These are phyloP conservation scores for Quercus cerris DNA, from an alignment of 306 rosid genomes.

Conservation along the genomic window DNA sequence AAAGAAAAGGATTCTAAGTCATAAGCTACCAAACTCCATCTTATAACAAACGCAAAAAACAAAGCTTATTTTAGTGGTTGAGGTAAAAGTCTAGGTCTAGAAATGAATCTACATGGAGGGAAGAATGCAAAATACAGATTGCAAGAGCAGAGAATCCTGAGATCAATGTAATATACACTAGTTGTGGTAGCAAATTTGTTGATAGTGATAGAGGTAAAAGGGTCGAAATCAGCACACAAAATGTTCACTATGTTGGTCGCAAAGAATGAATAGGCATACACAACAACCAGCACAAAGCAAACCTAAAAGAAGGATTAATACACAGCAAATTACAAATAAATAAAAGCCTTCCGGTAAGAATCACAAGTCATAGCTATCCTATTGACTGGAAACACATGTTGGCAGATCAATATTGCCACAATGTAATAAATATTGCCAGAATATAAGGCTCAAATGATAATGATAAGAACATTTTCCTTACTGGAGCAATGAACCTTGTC, in stretches of 20 bases:
- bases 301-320: background rate
- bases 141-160: background rate
- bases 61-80: background rate
- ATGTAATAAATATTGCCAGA: background rate
- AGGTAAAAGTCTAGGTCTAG: background rate
- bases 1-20: background rate
- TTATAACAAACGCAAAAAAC: background rate
- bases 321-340: background rate
- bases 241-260: background rate
- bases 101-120: background rate
- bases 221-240: background rate
- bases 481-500: constrained; percentile 99
- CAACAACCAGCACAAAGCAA: background rate
- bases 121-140: background rate
- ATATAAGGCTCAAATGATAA: background rate
- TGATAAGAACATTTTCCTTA: constrained; percentile 32
- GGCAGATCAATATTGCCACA: background rate
- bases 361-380: background rate
- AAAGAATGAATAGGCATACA: background rate
- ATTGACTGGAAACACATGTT: background rate
- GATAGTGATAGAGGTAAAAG: background rate
- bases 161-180: background rate
- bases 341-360: background rate
- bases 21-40: background rate
- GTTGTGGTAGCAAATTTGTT: background rate